Conservation (phyloP, 139 green algal genomes). For the Pseudopediastrum boryanum region DNA sequence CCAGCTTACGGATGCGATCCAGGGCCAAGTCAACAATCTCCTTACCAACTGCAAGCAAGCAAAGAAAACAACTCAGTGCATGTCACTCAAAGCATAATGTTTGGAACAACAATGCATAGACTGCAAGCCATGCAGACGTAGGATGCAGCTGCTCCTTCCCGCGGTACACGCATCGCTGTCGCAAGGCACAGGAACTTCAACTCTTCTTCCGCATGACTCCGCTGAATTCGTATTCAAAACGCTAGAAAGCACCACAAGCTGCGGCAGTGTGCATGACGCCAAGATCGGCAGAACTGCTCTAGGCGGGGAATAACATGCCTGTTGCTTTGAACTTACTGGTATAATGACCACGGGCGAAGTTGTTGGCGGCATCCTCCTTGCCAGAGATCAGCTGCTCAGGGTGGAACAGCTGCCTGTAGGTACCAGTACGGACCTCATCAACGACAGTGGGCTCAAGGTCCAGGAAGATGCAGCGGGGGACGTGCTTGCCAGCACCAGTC, state of each 20-base stretch:
- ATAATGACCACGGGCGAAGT: conserved; percentile 52
- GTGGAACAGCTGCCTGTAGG: conserved; percentile 98
- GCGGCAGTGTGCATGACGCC: no score
- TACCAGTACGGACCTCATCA: conserved; percentile 95
- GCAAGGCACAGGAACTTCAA: no score
- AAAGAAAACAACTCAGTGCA: no score
- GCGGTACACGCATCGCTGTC: not conserved
- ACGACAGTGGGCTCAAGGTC: conserved; percentile 97
- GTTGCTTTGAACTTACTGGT: conserved; percentile 34
- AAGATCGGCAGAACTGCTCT: no score
- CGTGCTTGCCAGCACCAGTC: conserved; percentile 95
- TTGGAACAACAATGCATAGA: no score
- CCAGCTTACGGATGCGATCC: conserved; percentile 96
- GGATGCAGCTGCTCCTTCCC: not conserved
- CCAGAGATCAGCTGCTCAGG: conserved; percentile 97
- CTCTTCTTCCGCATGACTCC: no score
- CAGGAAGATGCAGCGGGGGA: conserved; percentile 92
- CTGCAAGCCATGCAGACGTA: no score
- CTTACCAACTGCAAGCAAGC: conserved; percentile 77
- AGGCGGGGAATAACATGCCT: no score
- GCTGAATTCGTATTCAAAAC: no score
- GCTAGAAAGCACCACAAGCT: no score
- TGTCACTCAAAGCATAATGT: no score
- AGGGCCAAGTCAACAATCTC: conserved; percentile 96
- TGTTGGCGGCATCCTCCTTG: conserved; percentile 85